phyloP scores from a whole-genome alignment of 805 yeast genomes.

The Myxozyma lipomycoides region DNA sequence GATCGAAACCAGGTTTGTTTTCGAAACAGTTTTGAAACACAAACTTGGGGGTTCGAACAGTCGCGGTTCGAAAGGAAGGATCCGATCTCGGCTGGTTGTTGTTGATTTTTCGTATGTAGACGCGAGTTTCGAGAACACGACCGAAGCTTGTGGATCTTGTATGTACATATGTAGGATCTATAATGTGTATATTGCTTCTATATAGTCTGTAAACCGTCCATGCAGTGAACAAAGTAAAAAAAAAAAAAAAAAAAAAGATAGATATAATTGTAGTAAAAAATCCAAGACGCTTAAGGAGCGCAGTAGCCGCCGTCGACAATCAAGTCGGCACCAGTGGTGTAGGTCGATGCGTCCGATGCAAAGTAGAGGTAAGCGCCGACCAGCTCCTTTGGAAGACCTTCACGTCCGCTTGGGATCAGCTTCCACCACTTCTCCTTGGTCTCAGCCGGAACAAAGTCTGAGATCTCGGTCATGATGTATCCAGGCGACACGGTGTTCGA shows the following conservation, averaged over 20 bases:
- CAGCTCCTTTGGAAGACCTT: slow-evolving; percentile 67
- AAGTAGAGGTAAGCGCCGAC: slow-evolving; percentile 59
- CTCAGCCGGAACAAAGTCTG: slow-evolving; percentile 26
- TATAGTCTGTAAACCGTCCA: too few relatives aligned
- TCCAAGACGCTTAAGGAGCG: slow-evolving; percentile 11
- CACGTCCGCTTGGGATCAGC: slow-evolving; percentile 62
- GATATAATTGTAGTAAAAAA: neutral
- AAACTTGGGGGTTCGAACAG: too few relatives aligned
- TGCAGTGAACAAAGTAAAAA: neutral
- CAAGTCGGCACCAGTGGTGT: slow-evolving; percentile 74
- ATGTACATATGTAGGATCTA: too few relatives aligned
- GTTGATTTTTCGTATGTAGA: too few relatives aligned
- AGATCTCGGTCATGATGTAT: slow-evolving; percentile 70
- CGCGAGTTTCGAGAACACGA: too few relatives aligned
- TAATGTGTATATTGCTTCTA: too few relatives aligned
- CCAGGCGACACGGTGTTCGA: slow-evolving; percentile 83
- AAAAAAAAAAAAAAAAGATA: neutral
- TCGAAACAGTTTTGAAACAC: too few relatives aligned
- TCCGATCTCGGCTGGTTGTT: too few relatives aligned
- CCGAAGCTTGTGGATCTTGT: too few relatives aligned
- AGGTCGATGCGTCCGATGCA: slow-evolving; percentile 77
- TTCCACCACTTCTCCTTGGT: slow-evolving; percentile 42
- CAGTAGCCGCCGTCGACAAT: slow-evolving; percentile 63
- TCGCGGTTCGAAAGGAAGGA: too few relatives aligned
- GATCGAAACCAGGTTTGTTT: too few relatives aligned